Percentiles rank a stretch among this genome's conserved stretches.
Evolutionary conservation across 73 alveolate species (phyloP).

Genomic region (Paraurostyla sp.): DNA sequence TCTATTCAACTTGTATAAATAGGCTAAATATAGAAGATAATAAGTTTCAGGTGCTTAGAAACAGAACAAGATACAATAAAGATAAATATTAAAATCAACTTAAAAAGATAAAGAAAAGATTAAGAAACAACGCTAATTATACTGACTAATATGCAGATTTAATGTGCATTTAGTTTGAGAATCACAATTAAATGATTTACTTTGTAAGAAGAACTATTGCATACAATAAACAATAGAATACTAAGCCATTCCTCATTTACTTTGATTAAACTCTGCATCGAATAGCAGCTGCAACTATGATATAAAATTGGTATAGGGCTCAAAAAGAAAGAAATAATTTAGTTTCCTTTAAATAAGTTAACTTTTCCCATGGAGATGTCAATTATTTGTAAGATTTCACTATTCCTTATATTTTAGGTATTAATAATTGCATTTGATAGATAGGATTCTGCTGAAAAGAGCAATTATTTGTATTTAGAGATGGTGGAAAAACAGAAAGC

Average conservation of each 20-base stretch:
- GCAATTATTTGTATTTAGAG: slow-evolving; percentile 51
- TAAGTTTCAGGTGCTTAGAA: neutral
- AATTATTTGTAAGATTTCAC: neutral
- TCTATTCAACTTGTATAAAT: neutral
- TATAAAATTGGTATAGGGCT: slow-evolving; percentile 1
- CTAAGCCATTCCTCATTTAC: neutral
- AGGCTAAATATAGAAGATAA: neutral
- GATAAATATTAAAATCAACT: neutral
- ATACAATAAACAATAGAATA: neutral
- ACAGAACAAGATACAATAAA: slow-evolving; percentile 25
- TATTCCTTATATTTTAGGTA: neutral
- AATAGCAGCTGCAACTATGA: slow-evolving; percentile 32
- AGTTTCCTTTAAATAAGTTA: neutral
- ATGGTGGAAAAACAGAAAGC: slow-evolving; percentile 68
- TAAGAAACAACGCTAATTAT: slow-evolving; percentile 41
- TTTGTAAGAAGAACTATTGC: neutral
- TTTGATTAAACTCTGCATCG: neutral
- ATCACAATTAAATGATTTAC: slow-evolving; percentile 6
- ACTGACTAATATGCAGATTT: slow-evolving; percentile 39
- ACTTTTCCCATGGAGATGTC: neutral
- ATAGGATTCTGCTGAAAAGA: slow-evolving; percentile 55
- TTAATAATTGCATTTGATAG: neutral
- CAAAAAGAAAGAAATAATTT: neutral
- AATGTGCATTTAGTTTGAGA: neutral
- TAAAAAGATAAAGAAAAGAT: slow-evolving; percentile 15